Evolutionary conservation across 2,329 filamentous ascomycete species (phyloP).

Genomic region (Septoria petroselini): DNA sequence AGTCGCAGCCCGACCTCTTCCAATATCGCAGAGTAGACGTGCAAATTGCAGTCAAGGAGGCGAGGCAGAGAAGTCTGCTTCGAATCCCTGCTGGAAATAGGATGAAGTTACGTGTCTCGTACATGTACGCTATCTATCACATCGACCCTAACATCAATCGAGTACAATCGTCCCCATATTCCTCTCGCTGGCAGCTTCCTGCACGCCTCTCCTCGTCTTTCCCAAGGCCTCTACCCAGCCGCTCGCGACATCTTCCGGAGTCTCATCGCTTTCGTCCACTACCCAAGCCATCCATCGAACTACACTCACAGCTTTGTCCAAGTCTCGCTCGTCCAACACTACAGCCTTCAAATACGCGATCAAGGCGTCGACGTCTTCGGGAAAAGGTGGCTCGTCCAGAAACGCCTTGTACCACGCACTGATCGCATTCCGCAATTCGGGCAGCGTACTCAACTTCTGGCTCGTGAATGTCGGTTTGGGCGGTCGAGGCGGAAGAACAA

Average conservation of each 20-base stretch:
- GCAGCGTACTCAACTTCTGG: slow-evolving; percentile 51
- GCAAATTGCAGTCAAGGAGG: no score
- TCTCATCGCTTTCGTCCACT: slow-evolving; percentile 32
- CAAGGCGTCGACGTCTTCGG: slow-evolving; percentile 72
- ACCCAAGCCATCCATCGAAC: slow-evolving; percentile 61
- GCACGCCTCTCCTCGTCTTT: slow-evolving; percentile 44
- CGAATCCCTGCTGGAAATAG: no score
- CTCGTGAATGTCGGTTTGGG: slow-evolving; percentile 61
- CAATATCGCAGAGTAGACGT: no score
- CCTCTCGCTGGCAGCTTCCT: slow-evolving; percentile 44
- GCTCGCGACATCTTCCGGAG: slow-evolving; percentile 14
- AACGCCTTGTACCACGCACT: slow-evolving; percentile 74
- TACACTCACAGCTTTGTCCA: slow-evolving; percentile 69
- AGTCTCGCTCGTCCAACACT: slow-evolving; percentile 69
- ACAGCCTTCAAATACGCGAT: slow-evolving; percentile 70
- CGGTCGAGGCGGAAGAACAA: slow-evolving; percentile 50
- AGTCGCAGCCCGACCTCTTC: no score
- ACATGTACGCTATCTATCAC: no score
- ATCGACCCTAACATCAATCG: neutral
- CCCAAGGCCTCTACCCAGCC: slow-evolving; percentile 41
- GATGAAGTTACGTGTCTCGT: no score
- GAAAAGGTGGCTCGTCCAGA: slow-evolving; percentile 69
- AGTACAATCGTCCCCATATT: slow-evolving; percentile 40
- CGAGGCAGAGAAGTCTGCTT: no score
- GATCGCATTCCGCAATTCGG: slow-evolving; percentile 71